A percentile compares a stretch with the other conserved stretches of the same genome.
Evolutionary conservation across 768 basidiomycete species (phyloP).

Genomic region (Podaxis sp.): DNA sequence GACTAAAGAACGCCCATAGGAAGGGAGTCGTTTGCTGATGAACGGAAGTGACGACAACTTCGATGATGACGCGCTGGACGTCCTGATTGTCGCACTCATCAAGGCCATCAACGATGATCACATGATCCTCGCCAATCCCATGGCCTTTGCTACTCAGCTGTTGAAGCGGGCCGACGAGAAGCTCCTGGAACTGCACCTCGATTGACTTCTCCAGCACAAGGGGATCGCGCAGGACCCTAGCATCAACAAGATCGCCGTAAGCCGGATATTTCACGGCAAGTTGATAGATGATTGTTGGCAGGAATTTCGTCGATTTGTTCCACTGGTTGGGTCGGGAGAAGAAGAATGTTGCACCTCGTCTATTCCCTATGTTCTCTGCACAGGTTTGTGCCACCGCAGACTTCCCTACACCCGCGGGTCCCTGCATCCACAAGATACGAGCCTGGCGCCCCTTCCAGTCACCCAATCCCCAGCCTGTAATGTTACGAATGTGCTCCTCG

Average conservation of each 20-base stretch:
- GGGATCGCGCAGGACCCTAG: not conserved
- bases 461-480: not conserved
- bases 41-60: not conserved
- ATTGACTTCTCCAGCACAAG: not conserved
- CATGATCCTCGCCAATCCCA: not conserved
- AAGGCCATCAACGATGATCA: conserved; percentile 24
- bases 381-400: not conserved
- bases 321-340: not conserved
- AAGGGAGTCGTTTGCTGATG: conserved; percentile 14
- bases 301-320: not conserved
- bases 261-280: not conserved
- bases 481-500: not conserved
- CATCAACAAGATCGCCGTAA: not conserved
- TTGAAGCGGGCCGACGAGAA: not conserved
- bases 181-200: not conserved
- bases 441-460: not conserved
- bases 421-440: not conserved
- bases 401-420: not conserved
- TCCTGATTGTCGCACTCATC: conserved; percentile 23
- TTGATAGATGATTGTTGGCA: not conserved
- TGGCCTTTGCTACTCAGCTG: not conserved
- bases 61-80: conserved; percentile 13
- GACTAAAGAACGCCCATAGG: conserved; percentile 21
- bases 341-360: not conserved
- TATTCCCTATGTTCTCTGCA: not conserved